Evolutionary conservation across 257 asterid species (phyloP).

Genomic region (Solanum clarkiae): DNA sequence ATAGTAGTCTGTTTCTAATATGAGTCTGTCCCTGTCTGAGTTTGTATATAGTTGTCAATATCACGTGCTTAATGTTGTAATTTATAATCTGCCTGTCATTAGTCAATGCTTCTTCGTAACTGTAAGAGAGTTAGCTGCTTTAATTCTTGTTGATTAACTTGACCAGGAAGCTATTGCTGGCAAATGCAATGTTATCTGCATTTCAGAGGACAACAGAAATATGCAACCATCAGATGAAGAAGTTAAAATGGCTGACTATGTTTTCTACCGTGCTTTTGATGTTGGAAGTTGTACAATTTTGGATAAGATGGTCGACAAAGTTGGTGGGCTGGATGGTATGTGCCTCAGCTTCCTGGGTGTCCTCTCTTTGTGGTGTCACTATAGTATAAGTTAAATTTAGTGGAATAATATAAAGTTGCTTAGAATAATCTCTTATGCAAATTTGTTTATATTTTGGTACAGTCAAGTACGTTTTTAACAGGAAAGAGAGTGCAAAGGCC

Average conservation of each 20-base stretch:
- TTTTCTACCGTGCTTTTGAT: constrained; percentile 69
- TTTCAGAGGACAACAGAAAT: constrained; percentile 60
- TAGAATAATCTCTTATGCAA: constrained; percentile 21
- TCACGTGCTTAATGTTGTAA: not conserved
- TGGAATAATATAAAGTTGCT: not conserved
- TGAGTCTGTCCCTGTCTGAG: not conserved
- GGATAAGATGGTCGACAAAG: constrained; percentile 40
- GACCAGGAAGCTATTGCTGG: constrained; percentile 87
- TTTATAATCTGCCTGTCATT: not conserved
- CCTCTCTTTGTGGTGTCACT: not conserved
- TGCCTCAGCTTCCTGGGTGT: not conserved
- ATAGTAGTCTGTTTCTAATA: not conserved
- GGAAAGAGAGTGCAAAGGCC: constrained; percentile 16
- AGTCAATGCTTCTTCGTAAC: not conserved
- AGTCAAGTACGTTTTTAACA: constrained; percentile 67
- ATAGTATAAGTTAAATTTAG: not conserved
- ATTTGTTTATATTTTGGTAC: constrained; percentile 32
- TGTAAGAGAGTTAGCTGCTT: not conserved
- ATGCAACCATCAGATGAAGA: constrained; percentile 67
- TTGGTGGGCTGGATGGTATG: constrained; percentile 80
- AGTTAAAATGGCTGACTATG: constrained; percentile 50
- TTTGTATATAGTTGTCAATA: not conserved
- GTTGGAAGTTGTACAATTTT: constrained; percentile 39
- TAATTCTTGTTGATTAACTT: not conserved
- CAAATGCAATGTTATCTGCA: constrained; percentile 77